Conservation (phyloP, 2,329 filamentous ascomycete species). For the Seiridium unicorne region DNA sequence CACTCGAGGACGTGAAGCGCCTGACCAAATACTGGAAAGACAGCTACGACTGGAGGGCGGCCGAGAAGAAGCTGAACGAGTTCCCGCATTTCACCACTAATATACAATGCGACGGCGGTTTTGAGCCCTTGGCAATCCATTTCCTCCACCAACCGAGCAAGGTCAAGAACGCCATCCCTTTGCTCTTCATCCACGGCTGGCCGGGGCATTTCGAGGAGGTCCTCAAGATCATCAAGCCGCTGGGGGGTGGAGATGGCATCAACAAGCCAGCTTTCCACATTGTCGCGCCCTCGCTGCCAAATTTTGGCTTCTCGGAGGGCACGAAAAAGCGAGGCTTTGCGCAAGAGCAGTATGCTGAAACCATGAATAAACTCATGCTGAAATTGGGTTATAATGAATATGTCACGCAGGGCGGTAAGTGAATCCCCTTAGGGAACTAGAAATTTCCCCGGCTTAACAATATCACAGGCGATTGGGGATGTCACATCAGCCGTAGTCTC, state of each 20-base stretch:
- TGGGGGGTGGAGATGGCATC: conserved; percentile 32
- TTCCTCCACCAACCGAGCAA: conserved; percentile 33
- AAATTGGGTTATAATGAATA: conserved; percentile 65
- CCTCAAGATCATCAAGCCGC: conserved; percentile 55
- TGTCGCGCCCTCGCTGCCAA: conserved; percentile 57
- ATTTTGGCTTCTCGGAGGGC: conserved; percentile 46
- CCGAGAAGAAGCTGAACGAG: conserved; percentile 31
- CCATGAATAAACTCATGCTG: conserved; percentile 66
- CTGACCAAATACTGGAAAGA: conserved; percentile 32
- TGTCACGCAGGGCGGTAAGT: conserved; percentile 28
- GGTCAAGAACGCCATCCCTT: conserved; percentile 26
- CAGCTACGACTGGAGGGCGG: conserved; percentile 32
- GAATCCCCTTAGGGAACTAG: not conserved
- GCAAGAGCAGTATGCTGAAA: conserved; percentile 60
- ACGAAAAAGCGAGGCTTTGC: conserved; percentile 52
- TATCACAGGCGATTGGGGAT: conserved; percentile 66
- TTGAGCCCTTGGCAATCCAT: conserved; percentile 34
- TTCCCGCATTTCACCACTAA: conserved; percentile 32
- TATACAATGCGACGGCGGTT: conserved; percentile 35
- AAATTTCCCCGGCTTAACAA: not conserved
- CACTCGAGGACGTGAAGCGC: conserved; percentile 32
- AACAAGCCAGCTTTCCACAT: conserved; percentile 48
- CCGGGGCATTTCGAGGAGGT: conserved; percentile 70
- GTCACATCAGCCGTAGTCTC: conserved; percentile 61
- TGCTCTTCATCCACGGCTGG: conserved; percentile 39